phyloP scores from a whole-genome alignment of 2,329 filamentous ascomycete genomes.

The Penicillium frequentans region DNA sequence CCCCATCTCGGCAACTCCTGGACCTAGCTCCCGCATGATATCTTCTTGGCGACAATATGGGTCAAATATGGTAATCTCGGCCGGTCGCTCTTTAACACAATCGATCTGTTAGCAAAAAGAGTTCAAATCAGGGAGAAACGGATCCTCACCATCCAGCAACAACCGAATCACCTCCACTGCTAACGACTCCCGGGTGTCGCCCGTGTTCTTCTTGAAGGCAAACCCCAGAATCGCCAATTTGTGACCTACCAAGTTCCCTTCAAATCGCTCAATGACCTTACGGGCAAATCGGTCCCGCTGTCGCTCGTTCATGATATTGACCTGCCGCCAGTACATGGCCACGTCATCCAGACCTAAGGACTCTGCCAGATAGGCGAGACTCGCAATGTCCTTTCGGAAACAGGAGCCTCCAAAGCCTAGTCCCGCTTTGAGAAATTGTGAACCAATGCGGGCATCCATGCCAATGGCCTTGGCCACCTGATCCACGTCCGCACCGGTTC shows the following conservation, averaged over 20 bases:
- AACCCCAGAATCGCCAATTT: conserved; percentile 73
- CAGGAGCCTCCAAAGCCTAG: conserved; percentile 79
- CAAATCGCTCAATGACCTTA: conserved; percentile 65
- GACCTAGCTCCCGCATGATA: conserved; percentile 43
- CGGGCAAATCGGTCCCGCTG: conserved; percentile 68
- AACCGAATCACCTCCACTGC: conserved; percentile 67
- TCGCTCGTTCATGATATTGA: conserved; percentile 75
- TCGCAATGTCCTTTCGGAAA: conserved; percentile 78
- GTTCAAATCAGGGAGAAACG: background rate
- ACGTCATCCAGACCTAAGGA: conserved; percentile 69
- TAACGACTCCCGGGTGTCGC: conserved; percentile 70
- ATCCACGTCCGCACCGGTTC: conserved; percentile 71
- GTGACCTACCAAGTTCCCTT: conserved; percentile 68
- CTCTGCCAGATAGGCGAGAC: conserved; percentile 71
- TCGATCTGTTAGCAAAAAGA: background rate
- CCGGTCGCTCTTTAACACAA: conserved; percentile 53
- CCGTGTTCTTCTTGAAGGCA: conserved; percentile 78
- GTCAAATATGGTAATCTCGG: conserved; percentile 68
- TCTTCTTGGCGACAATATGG: conserved; percentile 49
- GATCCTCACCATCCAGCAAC: conserved; percentile 50
- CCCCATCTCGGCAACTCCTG: conserved; percentile 14
- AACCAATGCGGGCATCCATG: conserved; percentile 69
- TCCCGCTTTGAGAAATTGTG: conserved; percentile 70
- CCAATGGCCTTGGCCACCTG: conserved; percentile 69
- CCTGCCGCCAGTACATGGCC: conserved; percentile 71